These are phyloP conservation scores for Backusella circina DNA, from an alignment of 192 early-diverging fungal species.

Conservation along the genomic window DNA sequence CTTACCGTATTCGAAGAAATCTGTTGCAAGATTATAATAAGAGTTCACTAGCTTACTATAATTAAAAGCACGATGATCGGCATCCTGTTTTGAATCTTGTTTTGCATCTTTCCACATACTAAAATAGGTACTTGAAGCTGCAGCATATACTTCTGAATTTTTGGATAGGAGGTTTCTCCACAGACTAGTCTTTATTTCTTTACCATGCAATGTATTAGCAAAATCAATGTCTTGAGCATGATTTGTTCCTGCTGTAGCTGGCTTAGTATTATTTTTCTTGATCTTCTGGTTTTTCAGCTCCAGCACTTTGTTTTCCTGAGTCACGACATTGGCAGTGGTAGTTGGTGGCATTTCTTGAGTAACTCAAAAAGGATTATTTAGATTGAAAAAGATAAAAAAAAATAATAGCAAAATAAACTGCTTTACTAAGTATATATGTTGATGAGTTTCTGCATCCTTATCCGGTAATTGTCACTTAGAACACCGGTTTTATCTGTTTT, in stretches of 20 bases:
- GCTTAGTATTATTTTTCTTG: constrained; percentile 4
- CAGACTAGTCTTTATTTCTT: constrained; percentile 36
- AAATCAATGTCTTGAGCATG: constrained; percentile 47
- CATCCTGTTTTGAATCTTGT: constrained; percentile 52
- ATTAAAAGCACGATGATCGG: constrained; percentile 50
- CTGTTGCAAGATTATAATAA: constrained; percentile 78
- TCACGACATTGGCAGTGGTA: not conserved
- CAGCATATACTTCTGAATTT: constrained; percentile 59
- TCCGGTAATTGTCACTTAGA: not conserved
- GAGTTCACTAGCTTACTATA: constrained; percentile 75
- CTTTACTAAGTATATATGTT: not conserved
- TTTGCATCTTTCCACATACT: constrained; percentile 61
- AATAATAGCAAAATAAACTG: not conserved
- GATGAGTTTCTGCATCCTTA: not conserved
- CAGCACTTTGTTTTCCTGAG: not conserved
- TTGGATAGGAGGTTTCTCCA: constrained; percentile 51
- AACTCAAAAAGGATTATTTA: not conserved
- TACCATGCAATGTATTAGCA: constrained; percentile 51
- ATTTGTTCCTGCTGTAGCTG: constrained; percentile 16
- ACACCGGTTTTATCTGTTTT: not conserved
- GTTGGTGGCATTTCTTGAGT: not conserved
- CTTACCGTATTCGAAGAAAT: constrained; percentile 69
- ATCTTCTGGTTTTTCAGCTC: not conserved
- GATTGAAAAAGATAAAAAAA: not conserved
- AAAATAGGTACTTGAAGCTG: constrained; percentile 64